Percentiles rank a stretch among this genome's conserved stretches.
These are phyloP conservation scores for Talaromyces proteolyticus DNA, from an alignment of 495 filamentous ascomycete species.

Conservation along the genomic window DNA sequence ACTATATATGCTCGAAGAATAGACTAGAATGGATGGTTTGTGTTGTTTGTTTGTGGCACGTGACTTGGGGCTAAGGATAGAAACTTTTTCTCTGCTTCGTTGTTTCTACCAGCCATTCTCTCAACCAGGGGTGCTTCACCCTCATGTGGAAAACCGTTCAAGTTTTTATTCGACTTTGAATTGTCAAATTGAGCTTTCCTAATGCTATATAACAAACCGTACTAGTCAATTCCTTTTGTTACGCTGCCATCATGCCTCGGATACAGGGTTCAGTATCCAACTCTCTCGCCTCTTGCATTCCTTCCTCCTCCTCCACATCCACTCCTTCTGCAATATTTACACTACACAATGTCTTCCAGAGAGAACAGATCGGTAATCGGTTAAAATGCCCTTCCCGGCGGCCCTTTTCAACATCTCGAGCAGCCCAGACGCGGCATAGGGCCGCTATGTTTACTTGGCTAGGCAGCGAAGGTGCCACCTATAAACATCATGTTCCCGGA, in stretches of 20 bases:
- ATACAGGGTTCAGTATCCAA: conserved; percentile 32
- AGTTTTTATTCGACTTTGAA: not conserved
- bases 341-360: conserved; percentile 1
- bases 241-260: conserved; percentile 31
- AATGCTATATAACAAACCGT: not conserved
- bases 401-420: conserved; percentile 42
- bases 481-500: conserved; percentile 50
- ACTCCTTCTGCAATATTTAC: not conserved
- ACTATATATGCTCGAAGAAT: too few species aligned
- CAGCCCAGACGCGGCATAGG: conserved; percentile 42
- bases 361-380: not conserved
- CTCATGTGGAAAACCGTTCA: conserved; percentile 14
- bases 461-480: conserved; percentile 46
- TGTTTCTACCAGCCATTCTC: conserved; percentile 6
- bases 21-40: too few species aligned
- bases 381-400: conserved; percentile 17
- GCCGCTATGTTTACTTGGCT: conserved; percentile 64
- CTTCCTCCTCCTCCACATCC: conserved; percentile 16
- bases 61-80: conserved; percentile 24
- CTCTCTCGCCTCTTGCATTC: conserved; percentile 32
- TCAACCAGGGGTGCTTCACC: conserved; percentile 9
- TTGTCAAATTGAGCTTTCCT: conserved; percentile 1
- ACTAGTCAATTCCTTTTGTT: conserved; percentile 4
- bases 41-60: conserved; percentile 15
- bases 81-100: conserved; percentile 30